Evolutionary conservation across 108 stramenopile species (phyloP).

Genomic region (Pseudonitzschia pungens): DNA sequence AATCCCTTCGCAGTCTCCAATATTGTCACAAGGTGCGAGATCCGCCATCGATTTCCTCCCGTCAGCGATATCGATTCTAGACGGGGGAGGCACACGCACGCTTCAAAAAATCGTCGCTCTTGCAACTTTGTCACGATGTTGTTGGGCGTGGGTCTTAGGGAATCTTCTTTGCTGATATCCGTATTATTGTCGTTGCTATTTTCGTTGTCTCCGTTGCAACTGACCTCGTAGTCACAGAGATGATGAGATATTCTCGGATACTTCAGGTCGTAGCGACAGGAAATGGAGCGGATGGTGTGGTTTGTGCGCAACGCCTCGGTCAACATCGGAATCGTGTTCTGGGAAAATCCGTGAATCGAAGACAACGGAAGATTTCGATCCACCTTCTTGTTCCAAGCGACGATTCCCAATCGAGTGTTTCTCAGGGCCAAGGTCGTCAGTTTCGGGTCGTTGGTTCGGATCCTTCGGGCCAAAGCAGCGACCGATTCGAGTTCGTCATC

Average conservation of each 20-base stretch:
- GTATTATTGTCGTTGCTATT: not conserved
- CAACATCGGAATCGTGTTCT: not conserved
- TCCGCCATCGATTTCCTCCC: slow-evolving; percentile 3
- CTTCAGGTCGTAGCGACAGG: slow-evolving; percentile 3
- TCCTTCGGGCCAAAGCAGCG: not conserved
- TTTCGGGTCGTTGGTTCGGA: not conserved
- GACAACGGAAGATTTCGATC: not conserved
- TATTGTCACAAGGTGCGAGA: not conserved
- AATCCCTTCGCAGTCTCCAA: slow-evolving; percentile 9
- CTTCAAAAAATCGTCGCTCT: not conserved
- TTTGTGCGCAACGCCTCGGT: slow-evolving; percentile 2
- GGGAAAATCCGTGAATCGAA: not conserved
- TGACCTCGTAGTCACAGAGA: not conserved
- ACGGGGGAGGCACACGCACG: not conserved
- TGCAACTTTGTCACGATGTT: not conserved
- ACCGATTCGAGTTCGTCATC: not conserved
- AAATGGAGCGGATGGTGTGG: not conserved
- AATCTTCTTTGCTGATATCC: not conserved
- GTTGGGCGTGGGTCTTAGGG: not conserved
- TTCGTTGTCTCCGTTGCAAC: not conserved
- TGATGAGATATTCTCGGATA: slow-evolving; percentile 3
- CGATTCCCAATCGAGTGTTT: not conserved
- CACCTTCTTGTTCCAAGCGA: not conserved
- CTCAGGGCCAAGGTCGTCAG: not conserved
- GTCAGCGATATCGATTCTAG: slow-evolving; percentile 14